These are phyloP conservation scores for Yamadazyma akitaensis DNA, from an alignment of 805 yeast genomes.

Conservation along the genomic window DNA sequence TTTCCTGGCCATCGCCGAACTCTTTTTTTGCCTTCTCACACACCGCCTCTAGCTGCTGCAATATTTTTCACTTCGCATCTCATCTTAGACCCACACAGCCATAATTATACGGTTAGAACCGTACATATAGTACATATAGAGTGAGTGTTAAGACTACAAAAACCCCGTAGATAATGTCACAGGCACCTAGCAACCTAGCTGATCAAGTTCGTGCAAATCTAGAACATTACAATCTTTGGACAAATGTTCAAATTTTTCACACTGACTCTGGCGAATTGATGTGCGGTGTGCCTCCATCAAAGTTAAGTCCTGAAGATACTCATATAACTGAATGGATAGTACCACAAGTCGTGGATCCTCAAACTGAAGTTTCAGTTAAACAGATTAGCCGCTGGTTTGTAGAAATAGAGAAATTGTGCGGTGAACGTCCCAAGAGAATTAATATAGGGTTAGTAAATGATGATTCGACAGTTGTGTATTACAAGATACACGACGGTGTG, in stretches of 20 bases:
- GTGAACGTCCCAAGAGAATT: slow-evolving; percentile 40
- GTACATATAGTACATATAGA: too few species aligned
- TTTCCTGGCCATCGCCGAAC: too few species aligned
- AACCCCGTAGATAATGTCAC: neutral
- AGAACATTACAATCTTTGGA: slow-evolving; percentile 46
- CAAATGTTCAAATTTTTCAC: slow-evolving; percentile 21
- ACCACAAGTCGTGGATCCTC: slow-evolving; percentile 26
- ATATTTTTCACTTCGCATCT: neutral
- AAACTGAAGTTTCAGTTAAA: slow-evolving; percentile 30
- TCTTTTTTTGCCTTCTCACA: too few species aligned
- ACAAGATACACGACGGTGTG: slow-evolving; percentile 63
- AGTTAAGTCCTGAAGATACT: slow-evolving; percentile 18
- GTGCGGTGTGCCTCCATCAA: slow-evolving; percentile 26
- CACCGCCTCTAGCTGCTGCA: neutral
- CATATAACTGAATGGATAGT: slow-evolving; percentile 39
- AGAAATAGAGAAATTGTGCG: slow-evolving; percentile 16
- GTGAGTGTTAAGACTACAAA: too few species aligned
- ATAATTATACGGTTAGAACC: too few species aligned
- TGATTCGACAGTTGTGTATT: slow-evolving; percentile 72
- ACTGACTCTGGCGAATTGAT: slow-evolving; percentile 1
- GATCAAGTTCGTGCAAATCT: slow-evolving; percentile 38
- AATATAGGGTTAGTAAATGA: slow-evolving; percentile 55
- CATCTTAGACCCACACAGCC: neutral
- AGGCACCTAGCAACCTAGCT: neutral
- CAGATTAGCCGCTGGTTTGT: slow-evolving; percentile 41